Conservation (phyloP, 768 basidiomycete species). For the Trametes villosa region DNA sequence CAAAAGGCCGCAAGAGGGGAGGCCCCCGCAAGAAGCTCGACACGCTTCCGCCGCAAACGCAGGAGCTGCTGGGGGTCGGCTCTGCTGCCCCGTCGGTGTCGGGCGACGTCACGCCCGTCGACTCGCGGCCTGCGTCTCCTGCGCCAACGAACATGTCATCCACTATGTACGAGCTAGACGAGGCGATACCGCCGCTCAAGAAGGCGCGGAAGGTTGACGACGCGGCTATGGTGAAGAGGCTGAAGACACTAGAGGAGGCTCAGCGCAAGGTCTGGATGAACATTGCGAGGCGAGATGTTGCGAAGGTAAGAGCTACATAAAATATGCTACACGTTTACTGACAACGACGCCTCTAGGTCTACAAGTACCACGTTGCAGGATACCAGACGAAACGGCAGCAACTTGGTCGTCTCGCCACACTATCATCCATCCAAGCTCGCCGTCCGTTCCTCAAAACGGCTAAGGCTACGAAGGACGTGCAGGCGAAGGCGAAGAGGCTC, state of each 20-base stretch:
- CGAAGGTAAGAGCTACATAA: conserved; percentile 57
- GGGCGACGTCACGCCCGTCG: conserved; percentile 72
- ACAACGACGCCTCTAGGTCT: conserved; percentile 54
- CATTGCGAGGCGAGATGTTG: conserved; percentile 82
- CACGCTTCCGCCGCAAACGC: conserved; percentile 51
- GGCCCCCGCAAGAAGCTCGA: conserved; percentile 62
- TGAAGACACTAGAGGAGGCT: conserved; percentile 78
- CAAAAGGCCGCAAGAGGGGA: conserved; percentile 61
- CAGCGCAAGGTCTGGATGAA: conserved; percentile 91
- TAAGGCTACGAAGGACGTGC: conserved; percentile 80
- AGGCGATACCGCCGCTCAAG: conserved; percentile 69
- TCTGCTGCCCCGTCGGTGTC: conserved; percentile 59
- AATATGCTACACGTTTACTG: neutral
- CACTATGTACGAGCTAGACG: conserved; percentile 74
- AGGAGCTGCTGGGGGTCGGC: conserved; percentile 50
- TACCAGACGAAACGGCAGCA: conserved; percentile 70
- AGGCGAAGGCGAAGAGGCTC: conserved; percentile 82
- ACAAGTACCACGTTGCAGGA: conserved; percentile 73
- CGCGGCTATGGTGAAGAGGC: conserved; percentile 68
- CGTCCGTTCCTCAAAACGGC: conserved; percentile 74
- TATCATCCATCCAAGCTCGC: conserved; percentile 78
- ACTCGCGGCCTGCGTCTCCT: conserved; percentile 75
- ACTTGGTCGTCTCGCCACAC: conserved; percentile 73
- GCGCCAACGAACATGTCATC: conserved; percentile 54
- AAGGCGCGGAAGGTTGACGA: conserved; percentile 81